Base-by-base conservation (phyloP, 2,329 filamentous ascomycete species). In the Rosellinia necatrix region DNA sequence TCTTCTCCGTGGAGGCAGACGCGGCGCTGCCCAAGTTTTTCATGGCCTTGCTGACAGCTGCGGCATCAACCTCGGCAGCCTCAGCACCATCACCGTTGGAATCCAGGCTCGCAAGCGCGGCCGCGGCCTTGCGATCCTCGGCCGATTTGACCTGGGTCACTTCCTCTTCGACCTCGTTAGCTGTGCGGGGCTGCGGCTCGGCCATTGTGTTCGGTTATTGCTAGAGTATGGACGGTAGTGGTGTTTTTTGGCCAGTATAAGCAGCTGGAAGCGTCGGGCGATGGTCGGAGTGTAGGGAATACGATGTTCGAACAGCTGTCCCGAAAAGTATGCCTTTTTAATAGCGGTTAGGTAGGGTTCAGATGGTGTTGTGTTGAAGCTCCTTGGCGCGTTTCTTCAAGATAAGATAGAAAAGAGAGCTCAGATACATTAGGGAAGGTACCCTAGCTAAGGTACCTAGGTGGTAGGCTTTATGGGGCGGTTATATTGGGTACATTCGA, bases 121-220 rank as follows among this genome's bases (percentile, higher is more conserved):
- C 86, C 35, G 87, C 87, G 41, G 88, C 87, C 74, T 91, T 91
- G 73, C 88, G 86, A 75, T 91, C 88, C 73, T 91, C 88, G 68
- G 88, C 88, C 37, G 82, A 84, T 73, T 86, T 88, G 67, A 81
- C 80, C 53, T 76, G 73, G 24, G 44, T 49, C 29, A 78, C 73
- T 64, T 84, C 82, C 59, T 85, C 82, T 54, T 86, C 83, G 60
- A 81, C 76, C 60, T 86, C 82, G 58, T 78, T 82, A 41, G 79
- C 76, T 25, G 81, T 79, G 40, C 78, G 68, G 37, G 86, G 84
- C 70, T 88, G 85, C 43, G 82, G 81, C 59, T 80, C 75, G 61
- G 86, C 81, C 85, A 89, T 88, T 56, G 52, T 35, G 48, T 35
- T 32, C 6, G 24, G 15, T 19, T 41, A 10, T 10, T n/a, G 3